These are phyloP conservation scores for Arthrobotrys entomopaga DNA, from an alignment of 2,329 filamentous ascomycete species.

Conservation along the genomic window DNA sequence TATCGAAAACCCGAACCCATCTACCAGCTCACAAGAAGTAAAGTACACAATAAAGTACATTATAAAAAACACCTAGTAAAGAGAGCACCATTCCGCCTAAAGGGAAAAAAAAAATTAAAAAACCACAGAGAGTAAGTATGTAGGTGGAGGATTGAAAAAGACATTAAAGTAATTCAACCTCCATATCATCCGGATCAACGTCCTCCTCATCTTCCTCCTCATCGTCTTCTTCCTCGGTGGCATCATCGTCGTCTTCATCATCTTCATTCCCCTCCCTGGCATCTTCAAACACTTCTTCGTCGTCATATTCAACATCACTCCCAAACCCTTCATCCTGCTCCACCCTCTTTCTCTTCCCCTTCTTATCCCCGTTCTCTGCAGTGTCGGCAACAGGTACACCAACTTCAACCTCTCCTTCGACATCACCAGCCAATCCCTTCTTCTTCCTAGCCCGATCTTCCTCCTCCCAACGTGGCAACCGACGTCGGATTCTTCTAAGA, in stretches of 20 bases:
- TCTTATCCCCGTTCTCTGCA: neutral
- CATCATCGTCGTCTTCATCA: conserved; percentile 60
- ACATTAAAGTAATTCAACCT: conserved; percentile 52
- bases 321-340: conserved; percentile 47
- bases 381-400: conserved; percentile 64
- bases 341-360: conserved; percentile 31
- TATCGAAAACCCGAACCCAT: too few species aligned
- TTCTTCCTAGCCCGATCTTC: conserved; percentile 60
- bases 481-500: conserved; percentile 71
- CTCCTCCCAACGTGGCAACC: conserved; percentile 77
- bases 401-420: conserved; percentile 60
- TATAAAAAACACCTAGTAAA: neutral
- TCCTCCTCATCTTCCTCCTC: conserved; percentile 66
- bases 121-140: conserved; percentile 19
- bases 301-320: conserved; percentile 59
- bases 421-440: conserved; percentile 25
- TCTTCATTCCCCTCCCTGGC: conserved; percentile 60
- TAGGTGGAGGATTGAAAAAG: neutral
- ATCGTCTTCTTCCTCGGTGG: conserved; percentile 66
- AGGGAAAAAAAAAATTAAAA: neutral
- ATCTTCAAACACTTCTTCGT: conserved; percentile 58
- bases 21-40: neutral
- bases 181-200: conserved; percentile 53
- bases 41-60: neutral
- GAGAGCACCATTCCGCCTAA: neutral